These are phyloP conservation scores for Solanum sejunctum DNA, from an alignment of 257 asterid genomes.

Conservation along the genomic window DNA sequence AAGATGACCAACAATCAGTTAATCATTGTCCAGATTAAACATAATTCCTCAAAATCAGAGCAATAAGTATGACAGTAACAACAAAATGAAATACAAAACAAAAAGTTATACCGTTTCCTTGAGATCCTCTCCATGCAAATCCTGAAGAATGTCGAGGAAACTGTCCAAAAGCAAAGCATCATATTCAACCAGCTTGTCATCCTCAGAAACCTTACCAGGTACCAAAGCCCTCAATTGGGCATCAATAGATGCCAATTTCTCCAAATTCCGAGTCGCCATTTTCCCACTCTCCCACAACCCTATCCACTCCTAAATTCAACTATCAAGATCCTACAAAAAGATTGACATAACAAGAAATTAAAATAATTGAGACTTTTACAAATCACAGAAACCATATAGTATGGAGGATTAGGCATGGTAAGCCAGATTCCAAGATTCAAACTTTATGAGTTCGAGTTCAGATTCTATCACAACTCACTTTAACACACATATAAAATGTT, in stretches of 20 bases:
- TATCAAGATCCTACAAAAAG: slow-evolving; percentile 8
- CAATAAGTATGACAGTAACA: not conserved
- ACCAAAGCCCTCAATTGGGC: slow-evolving; percentile 38
- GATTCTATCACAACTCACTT: not conserved
- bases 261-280: slow-evolving; percentile 27
- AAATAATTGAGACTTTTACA: not conserved
- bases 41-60: not conserved
- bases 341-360: not conserved
- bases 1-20: not conserved
- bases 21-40: not conserved
- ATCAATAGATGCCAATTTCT: slow-evolving; percentile 41
- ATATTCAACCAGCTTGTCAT: slow-evolving; percentile 45
- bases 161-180: slow-evolving; percentile 45
- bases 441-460: not conserved
- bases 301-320: not conserved
- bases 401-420: not conserved
- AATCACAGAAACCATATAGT: not conserved
- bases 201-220: slow-evolving; percentile 34
- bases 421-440: not conserved
- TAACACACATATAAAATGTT: not conserved
- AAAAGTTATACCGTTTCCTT: slow-evolving; percentile 24
- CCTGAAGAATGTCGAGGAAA: slow-evolving; percentile 43
- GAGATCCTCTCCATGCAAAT: slow-evolving; percentile 35
- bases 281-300: not conserved
- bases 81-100: not conserved